Evolutionary conservation across 805 yeast genomes (phyloP), one percentile per base, ranked within the genome.

Genomic region (Wickerhamomyces sydowiorum): DNA sequence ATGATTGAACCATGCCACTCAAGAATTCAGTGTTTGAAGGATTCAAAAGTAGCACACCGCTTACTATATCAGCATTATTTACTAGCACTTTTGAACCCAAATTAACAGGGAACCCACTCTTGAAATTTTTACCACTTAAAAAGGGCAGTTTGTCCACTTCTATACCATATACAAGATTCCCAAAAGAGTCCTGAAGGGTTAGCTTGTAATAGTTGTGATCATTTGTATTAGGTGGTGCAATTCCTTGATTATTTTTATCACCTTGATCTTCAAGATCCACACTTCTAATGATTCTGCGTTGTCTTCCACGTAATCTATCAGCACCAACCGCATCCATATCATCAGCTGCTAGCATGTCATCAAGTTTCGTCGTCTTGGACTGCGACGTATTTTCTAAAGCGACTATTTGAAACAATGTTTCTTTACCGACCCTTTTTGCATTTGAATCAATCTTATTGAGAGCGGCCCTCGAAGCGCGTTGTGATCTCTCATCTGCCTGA

Each of bases 61-160:
- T 67, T 36, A 66, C 58, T 2, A 81, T 59, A 4, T 59, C 50
- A 0, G 86, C 61, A 0, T 63, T 60, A 15, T 67, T 69, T 2
- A 83, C 65, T 10, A 78, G 52, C n/a, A 82, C 37, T 43, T 76
- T 75, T 0, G 83, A 75, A 0, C 89, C 91, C 37, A 80, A 53
- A 35, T 71, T 71, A 2, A 69, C 72, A 19, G 72, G 72, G 44
- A 48, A 51, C 33, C 55, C 61, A 18, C 49, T 45, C 44, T 53
- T 29, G 51, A 53, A 37, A 40, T 44, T 38, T 42, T 47, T 41
- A 5, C 45, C 25, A 40, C 62, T 41, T 42, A 80, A 54, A 60
- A 82, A 80, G 1, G 67, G 58, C 30, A 83, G 51, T 30, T 74
- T 72, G 39, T 74, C 77, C 15, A 68, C 47, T 51, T 82, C 89